Conservation (phyloP, 2,329 filamentous ascomycete species). For the Chaetoscypha palmicola region DNA sequence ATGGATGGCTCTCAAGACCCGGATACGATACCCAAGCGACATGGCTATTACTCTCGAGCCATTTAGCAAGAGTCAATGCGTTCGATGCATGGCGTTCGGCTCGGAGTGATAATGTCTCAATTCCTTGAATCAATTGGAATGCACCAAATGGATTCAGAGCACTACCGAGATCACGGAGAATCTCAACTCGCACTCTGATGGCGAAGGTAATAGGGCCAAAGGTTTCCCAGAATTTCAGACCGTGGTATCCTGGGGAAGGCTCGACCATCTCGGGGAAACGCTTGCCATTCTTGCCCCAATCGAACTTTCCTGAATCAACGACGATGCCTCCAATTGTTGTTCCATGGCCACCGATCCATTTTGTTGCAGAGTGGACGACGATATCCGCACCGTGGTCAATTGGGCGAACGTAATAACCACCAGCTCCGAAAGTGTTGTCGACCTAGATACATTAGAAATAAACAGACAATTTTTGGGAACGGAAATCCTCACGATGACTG, state of each 20-base stretch:
- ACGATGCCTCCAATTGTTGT: constrained; percentile 85
- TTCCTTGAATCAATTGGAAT: constrained; percentile 81
- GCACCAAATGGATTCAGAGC: constrained; percentile 84
- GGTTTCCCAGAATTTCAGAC: constrained; percentile 88
- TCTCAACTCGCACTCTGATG: constrained; percentile 81
- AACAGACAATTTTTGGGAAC: not conserved
- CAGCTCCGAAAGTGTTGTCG: constrained; percentile 93
- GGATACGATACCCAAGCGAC: constrained; percentile 94
- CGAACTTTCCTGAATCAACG: constrained; percentile 83
- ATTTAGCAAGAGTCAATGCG: constrained; percentile 69
- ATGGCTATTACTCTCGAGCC: constrained; percentile 75
- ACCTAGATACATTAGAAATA: constrained; percentile 42
- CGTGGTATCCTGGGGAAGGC: constrained; percentile 83
- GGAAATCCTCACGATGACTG: constrained; percentile 43
- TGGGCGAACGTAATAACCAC: constrained; percentile 79
- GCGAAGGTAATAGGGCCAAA: constrained; percentile 79
- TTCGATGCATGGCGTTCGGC: constrained; percentile 84
- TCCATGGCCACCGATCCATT: constrained; percentile 95
- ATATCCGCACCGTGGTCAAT: constrained; percentile 91
- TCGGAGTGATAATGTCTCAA: constrained; percentile 84
- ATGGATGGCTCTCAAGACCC: constrained; percentile 74
- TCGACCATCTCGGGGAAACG: constrained; percentile 93
- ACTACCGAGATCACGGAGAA: constrained; percentile 78
- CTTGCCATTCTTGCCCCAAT: constrained; percentile 78
- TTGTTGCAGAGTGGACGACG: constrained; percentile 88